Conservation (phyloP, 805 yeast genomes). For the Candida montana region DNA sequence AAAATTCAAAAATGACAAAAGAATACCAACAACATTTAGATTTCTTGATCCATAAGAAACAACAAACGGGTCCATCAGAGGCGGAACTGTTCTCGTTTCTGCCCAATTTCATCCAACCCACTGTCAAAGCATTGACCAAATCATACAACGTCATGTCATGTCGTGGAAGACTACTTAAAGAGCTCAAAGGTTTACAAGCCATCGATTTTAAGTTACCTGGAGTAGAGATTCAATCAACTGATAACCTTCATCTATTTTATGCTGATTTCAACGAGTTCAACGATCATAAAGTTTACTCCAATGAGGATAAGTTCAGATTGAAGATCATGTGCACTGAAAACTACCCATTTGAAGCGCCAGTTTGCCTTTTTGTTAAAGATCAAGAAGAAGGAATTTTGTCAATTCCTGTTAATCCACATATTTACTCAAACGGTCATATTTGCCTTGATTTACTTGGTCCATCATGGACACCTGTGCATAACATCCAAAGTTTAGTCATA, state of each 20-base stretch:
- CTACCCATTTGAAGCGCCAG: slow-evolving; percentile 59
- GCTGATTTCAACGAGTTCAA: slow-evolving; percentile 32
- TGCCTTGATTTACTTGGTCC: slow-evolving; percentile 60
- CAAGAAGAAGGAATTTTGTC: slow-evolving; percentile 12
- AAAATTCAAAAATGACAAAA: too few relatives aligned
- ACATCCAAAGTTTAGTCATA: slow-evolving; percentile 39
- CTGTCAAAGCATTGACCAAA: slow-evolving; percentile 2
- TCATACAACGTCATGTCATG: slow-evolving; percentile 14
- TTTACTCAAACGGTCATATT: slow-evolving; percentile 75
- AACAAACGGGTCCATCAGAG: neutral
- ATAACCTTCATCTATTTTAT: slow-evolving; percentile 29
- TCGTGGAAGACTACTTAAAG: slow-evolving; percentile 23
- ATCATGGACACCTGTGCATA: slow-evolving; percentile 25
- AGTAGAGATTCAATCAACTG: slow-evolving; percentile 27
- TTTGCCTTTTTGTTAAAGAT: slow-evolving; percentile 42
- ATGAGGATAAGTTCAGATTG: slow-evolving; percentile 34
- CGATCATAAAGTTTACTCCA: slow-evolving; percentile 32
- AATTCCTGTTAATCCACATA: slow-evolving; percentile 70
- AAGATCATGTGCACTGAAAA: slow-evolving; percentile 36
- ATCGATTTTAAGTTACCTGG: slow-evolving; percentile 18
- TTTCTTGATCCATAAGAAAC: slow-evolving; percentile 8
- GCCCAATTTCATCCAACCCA: neutral
- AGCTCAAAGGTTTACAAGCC: slow-evolving; percentile 16
- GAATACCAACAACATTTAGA: slow-evolving; percentile 3
- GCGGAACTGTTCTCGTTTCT: neutral